Percentiles rank a stretch among this genome's conserved stretches.
Conservation (phyloP, 768 basidiomycete species). For the Tricholoma furcatifolium region DNA sequence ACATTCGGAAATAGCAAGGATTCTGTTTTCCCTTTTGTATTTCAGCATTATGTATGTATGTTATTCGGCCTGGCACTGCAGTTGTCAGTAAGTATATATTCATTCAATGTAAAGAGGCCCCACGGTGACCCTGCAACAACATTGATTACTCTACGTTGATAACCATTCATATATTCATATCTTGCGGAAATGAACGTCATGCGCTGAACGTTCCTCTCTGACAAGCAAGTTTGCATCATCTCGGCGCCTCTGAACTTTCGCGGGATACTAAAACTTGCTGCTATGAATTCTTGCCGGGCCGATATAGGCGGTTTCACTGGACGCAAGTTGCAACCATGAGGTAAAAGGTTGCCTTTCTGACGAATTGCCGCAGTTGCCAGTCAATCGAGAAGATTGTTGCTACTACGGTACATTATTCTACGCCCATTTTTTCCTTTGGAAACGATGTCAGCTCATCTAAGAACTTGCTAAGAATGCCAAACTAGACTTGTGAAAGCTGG, state of each 20-base stretch:
- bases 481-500: too few relatives aligned
- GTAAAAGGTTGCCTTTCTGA: constrained; percentile 22
- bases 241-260: constrained; percentile 11
- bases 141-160: too few relatives aligned
- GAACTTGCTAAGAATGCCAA: constrained; percentile 7
- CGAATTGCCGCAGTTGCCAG: neutral
- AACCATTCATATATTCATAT: too few relatives aligned
- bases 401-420: neutral
- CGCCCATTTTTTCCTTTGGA: constrained; percentile 8
- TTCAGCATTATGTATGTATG: neutral
- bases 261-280: constrained; percentile 6
- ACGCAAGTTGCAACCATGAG: constrained; percentile 24
- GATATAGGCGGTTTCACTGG: neutral
- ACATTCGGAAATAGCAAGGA: too few relatives aligned
- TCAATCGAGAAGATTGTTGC: neutral
- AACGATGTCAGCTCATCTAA: constrained; percentile 2
- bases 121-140: too few relatives aligned
- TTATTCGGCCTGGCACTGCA: too few relatives aligned
- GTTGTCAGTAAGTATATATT: too few relatives aligned
- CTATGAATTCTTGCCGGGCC: neutral
- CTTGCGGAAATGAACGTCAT: neutral
- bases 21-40: neutral
- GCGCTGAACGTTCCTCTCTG: neutral
- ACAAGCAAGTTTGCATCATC: neutral
- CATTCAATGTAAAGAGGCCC: too few relatives aligned